Evolutionary conservation across 2,329 filamentous ascomycete genomes (phyloP).

Genomic region (Epicoccum nigrum): DNA sequence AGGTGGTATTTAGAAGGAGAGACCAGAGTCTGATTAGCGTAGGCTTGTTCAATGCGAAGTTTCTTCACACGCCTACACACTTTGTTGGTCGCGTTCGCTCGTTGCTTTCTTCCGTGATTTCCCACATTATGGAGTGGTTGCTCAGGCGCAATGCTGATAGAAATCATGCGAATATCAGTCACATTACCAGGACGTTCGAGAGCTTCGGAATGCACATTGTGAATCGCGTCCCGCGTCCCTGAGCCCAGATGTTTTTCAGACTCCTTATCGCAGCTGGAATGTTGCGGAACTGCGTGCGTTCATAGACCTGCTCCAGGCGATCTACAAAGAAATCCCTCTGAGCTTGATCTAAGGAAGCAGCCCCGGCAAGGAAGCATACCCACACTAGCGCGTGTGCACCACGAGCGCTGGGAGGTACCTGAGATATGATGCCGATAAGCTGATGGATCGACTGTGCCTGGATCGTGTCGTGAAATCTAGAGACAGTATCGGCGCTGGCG

Average conservation of each 20-base stretch:
- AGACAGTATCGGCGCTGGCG: neutral
- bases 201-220: slow-evolving; percentile 18
- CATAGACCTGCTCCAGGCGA: slow-evolving; percentile 23
- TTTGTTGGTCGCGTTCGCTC: too few species aligned
- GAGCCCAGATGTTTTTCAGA: slow-evolving; percentile 21
- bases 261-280: slow-evolving; percentile 23
- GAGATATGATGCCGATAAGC: slow-evolving; percentile 15
- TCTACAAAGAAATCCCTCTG: slow-evolving; percentile 23
- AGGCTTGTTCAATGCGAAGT: too few species aligned
- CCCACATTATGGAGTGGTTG: too few species aligned
- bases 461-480: neutral
- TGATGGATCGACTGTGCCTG: slow-evolving; percentile 13
- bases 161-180: too few species aligned
- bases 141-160: too few species aligned
- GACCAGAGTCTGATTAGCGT: too few species aligned
- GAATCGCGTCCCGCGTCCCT: slow-evolving; percentile 14
- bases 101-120: too few species aligned
- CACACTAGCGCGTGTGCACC: slow-evolving; percentile 29
- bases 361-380: slow-evolving; percentile 30
- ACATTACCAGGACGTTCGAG: slow-evolving; percentile 27
- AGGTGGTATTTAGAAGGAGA: too few species aligned
- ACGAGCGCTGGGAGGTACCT: slow-evolving; percentile 15
- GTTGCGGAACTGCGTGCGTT: slow-evolving; percentile 24
- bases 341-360: slow-evolving; percentile 16
- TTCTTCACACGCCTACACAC: too few species aligned